Percentiles rank a stretch among this genome's conserved stretches.
These are phyloP conservation scores for Debaryomyces coudertii DNA, from an alignment of 1,139 yeast species.

Conservation along the genomic window DNA sequence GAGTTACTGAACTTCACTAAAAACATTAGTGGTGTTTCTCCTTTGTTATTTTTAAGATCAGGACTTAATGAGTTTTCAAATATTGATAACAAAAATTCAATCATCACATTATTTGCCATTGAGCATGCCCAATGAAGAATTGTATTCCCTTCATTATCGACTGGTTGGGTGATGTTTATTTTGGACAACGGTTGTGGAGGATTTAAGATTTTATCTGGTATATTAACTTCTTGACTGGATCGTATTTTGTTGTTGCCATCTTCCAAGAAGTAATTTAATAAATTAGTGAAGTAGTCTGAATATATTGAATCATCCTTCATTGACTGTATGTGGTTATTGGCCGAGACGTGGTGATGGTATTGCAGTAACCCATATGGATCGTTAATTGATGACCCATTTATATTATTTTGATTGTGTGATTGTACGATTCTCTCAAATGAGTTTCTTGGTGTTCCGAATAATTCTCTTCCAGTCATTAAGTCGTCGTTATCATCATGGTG, in stretches of 20 bases:
- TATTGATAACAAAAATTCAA: conserved; percentile 66
- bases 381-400: conserved; percentile 10
- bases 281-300: conserved; percentile 39
- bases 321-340: conserved; percentile 22
- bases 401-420: conserved; percentile 13
- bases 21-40: conserved; percentile 89
- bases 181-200: conserved; percentile 50
- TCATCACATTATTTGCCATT: conserved; percentile 75
- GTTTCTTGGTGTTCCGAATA: conserved; percentile 48
- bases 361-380: conserved; percentile 32
- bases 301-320: conserved; percentile 29
- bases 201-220: conserved; percentile 38
- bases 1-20: conserved; percentile 89
- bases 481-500: conserved; percentile 32
- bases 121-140: conserved; percentile 97
- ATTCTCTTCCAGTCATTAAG: conserved; percentile 43
- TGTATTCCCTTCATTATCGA: conserved; percentile 92
- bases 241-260: conserved; percentile 27
- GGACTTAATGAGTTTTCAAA: conserved; percentile 56
- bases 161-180: conserved; percentile 75
- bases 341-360: conserved; percentile 22
- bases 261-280: conserved; percentile 44
- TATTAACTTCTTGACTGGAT: conserved; percentile 15
- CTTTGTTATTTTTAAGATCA: conserved; percentile 62
- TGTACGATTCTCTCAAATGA: conserved; percentile 40